Conservation (phyloP, 257 asterid genomes). For the Salvia rosmarinus region DNA sequence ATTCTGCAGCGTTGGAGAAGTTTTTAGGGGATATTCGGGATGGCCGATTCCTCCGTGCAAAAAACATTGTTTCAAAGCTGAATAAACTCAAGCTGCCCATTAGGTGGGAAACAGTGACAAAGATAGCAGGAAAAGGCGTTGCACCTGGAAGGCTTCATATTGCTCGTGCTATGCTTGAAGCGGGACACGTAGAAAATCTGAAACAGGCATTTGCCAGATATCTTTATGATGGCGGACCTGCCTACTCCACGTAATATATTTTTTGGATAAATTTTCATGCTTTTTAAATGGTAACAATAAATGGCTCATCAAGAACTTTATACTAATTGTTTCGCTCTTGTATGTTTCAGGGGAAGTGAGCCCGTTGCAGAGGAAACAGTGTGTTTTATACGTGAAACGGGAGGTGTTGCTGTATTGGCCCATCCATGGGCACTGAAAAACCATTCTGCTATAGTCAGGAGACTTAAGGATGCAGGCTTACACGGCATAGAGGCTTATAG, state of each 20-base stretch:
- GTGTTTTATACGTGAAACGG: slow-evolving; percentile 74
- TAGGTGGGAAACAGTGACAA: slow-evolving; percentile 81
- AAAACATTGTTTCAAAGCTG: slow-evolving; percentile 78
- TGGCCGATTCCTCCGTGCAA: slow-evolving; percentile 87
- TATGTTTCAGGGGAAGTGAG: slow-evolving; percentile 79
- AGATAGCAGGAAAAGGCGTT: slow-evolving; percentile 89
- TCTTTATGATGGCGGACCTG: slow-evolving; percentile 97
- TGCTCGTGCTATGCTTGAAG: slow-evolving; percentile 98
- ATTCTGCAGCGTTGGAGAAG: slow-evolving; percentile 60
- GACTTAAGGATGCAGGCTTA: slow-evolving; percentile 81
- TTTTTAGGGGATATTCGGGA: slow-evolving; percentile 67
- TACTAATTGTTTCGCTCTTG: slow-evolving; percentile 15
- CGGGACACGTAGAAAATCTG: slow-evolving; percentile 92
- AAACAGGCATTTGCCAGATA: slow-evolving; percentile 85
- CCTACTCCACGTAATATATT: slow-evolving; percentile 79
- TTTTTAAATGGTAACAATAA: background rate
- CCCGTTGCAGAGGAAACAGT: slow-evolving; percentile 86
- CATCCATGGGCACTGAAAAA: slow-evolving; percentile 98
- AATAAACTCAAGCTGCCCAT: slow-evolving; percentile 81
- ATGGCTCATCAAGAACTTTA: slow-evolving; percentile 11
- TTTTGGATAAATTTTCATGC: background rate
- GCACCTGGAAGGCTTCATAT: slow-evolving; percentile 98
- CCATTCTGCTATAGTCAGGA: slow-evolving; percentile 66
- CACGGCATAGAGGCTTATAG: slow-evolving; percentile 89
- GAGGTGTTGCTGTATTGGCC: slow-evolving; percentile 93